A percentile compares a stretch with the other conserved stretches of the same genome.
These are phyloP conservation scores for Nicotiana benthamiana DNA, from an alignment of 257 asterid genomes.

Conservation along the genomic window DNA sequence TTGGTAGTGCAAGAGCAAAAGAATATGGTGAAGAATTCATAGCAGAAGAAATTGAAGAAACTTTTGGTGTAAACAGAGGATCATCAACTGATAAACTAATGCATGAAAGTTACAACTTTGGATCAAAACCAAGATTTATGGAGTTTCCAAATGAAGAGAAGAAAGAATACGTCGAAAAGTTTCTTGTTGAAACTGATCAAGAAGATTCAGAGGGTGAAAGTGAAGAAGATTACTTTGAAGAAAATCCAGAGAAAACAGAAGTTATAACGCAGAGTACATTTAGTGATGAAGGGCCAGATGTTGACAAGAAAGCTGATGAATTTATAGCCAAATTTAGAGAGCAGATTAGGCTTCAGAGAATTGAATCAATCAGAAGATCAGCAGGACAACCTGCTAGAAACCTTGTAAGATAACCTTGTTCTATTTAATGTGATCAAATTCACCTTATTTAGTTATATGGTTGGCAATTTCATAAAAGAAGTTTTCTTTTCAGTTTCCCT, in stretches of 20 bases:
- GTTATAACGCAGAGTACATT: neutral
- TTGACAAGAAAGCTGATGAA: slow-evolving; percentile 92
- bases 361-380: slow-evolving; percentile 68
- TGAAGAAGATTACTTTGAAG: slow-evolving; percentile 36
- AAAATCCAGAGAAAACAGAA: slow-evolving; percentile 2
- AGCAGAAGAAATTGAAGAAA: neutral
- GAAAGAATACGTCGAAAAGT: slow-evolving; percentile 23
- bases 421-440: slow-evolving; percentile 3
- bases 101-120: slow-evolving; percentile 3
- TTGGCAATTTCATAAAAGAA: neutral
- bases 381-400: slow-evolving; percentile 44
- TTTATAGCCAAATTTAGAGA: slow-evolving; percentile 90
- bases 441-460: neutral
- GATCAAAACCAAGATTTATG: slow-evolving; percentile 2
- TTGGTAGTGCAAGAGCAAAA: neutral
- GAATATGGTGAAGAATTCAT: neutral
- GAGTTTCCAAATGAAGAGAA: slow-evolving; percentile 19
- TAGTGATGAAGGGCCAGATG: slow-evolving; percentile 58
- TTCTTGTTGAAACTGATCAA: slow-evolving; percentile 26
- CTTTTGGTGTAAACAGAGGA: neutral
- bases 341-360: slow-evolving; percentile 86
- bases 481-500: neutral
- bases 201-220: slow-evolving; percentile 30
- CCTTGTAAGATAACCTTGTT: slow-evolving; percentile 21
- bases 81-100: slow-evolving; percentile 6